Evolutionary conservation across 495 filamentous ascomycete species (phyloP), one percentile per base, ranked within the genome.

Genomic region (Acidiella bohemica): DNA sequence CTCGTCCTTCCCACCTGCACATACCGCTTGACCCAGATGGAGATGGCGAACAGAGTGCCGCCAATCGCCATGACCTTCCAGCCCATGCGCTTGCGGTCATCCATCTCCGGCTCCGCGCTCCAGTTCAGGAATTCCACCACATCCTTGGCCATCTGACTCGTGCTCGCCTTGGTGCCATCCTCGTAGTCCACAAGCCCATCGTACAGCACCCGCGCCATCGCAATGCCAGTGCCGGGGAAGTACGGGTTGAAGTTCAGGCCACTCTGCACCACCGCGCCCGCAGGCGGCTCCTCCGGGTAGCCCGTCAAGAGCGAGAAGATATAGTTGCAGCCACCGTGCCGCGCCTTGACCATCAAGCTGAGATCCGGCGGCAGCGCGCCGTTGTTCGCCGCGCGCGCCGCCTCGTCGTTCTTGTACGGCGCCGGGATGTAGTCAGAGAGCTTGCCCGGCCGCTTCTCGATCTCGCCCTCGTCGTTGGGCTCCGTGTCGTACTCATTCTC

Each of bases 221-320:
- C 92, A 62, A 99, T 99, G 53, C 86, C 90, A 47, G 90, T 96
- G 53, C 92, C 92, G 36, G 90, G 90, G 76, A 99, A 99, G 71
- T 95, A 99, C 20, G 90, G 90, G 75, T 99, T 99, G 75, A 99
- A 99, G 74, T 96, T 93, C 59, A 99, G 76, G 47, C 90, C 90
- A 43, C 76, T 72, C 42, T 72, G 71, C 49, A 99, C 75, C 44
- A 66, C 61, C 45, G 77, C 84, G 53, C 90, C 90, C 28, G 90
- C 80, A 10, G 90, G 90, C 33, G 85, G 73, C 67, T 99, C 88
- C 53, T 99, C 90, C 40, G 90, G 90, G 61, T 99, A 99, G 45
- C 90, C 90, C n/a, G 90, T 99, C 59, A 99, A 66, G 52, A 99
- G 72, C 59, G 66, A 80, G 73, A 96, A 99, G 62, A 99, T 78